Base-by-base conservation (phyloP, 495 filamentous ascomycete species). In the Lasiosphaeria hispida region DNA sequence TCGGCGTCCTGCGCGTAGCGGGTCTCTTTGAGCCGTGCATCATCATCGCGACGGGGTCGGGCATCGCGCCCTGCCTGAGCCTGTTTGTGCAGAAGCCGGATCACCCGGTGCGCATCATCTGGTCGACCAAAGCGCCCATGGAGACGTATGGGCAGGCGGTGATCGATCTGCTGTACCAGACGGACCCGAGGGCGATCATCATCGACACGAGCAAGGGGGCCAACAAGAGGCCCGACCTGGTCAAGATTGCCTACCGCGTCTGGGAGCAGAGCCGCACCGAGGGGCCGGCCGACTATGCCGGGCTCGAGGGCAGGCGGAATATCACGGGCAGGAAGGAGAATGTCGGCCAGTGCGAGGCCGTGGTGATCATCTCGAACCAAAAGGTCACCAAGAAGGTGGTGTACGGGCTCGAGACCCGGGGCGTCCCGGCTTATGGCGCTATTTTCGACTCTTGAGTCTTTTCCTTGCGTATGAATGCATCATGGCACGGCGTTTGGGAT, bases 31-130 rank as follows among this genome's bases (percentile, higher is more conserved):
- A 72, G 39, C 77, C 78, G 7, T 78, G 90, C 44, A 78, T 95
- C 35, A 72, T 94, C 47, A 85, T 95, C n/a, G 85, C 87, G 1
- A 95, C 90, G 0, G 90, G 90, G 15, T 91, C 87, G 7, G 90
- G 90, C 33, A 93, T 94, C 54, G 90, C 89, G 0, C 90, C 85
- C 6, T 83, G 80, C 61, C 71, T 88, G 9, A 74, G 72, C 10
- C 74, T 83, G 40, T 69, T 82, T 18, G 71, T 77, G 30, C 69
- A 68, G 58, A 69, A 45, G 30, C 71, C 66, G 41, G 58, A 68
- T 38, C 75, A 69, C 57, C 74, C 69, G 43, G 71, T 71, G 15
- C 73, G 78, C 17, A 72, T 83, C 48, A 69, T 83, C 38, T 83
- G 80, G 80, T 77, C 76, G 5, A 73, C 80, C 2, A 65, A 68